Base-by-base conservation (phyloP, 2,329 filamentous ascomycete species). In the Arthroderma sp. region DNA sequence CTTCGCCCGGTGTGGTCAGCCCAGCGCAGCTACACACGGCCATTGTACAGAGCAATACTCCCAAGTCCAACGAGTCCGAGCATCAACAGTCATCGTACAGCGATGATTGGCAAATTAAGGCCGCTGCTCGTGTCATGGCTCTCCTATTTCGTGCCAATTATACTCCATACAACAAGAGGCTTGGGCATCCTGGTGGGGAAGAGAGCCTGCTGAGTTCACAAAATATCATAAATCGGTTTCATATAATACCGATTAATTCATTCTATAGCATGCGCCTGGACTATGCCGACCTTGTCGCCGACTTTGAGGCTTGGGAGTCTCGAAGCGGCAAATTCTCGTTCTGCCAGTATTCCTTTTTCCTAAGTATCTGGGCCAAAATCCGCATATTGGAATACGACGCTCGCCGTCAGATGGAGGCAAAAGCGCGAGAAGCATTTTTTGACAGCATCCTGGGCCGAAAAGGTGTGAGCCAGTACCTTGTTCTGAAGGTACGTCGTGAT, bases 331-430 rank as follows among this genome's bases (percentile, higher is more conserved):
- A 79, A 52, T 94, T 94, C 58, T 77, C 84, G 0, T 94, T 95
- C 58, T 94, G 87, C 58, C 86, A 94, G 58, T 94, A 93, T 56
- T 86, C 88, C 0, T 93, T 94, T 56, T 80, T 94, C 53, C 71
- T 95, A 36, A 94, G 86, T 50, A 87, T 95, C 51, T 88, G 86
- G 70, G 83, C 87, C 29, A 95, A 95, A 63, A 94, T 91, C 47
- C 82, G 82, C 51, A 89, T 94, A 39, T 70, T 94, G 54, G 86
- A 94, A 57, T 77, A 93, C 56, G 88, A 95, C 62, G 85, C 86
- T 5, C 78, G 81, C 50, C 77, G 87, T 5, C 86, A 94, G 62
- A 94, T 94, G 87, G 81, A 86, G 56, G 79, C 78, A 51, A 89
- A 86, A 60, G 87, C 87, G 6, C 75, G 87, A 41, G 85, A 94